phyloP scores from a whole-genome alignment of 2,329 filamentous ascomycete genomes.

The Cryoendolithus antarcticus region DNA sequence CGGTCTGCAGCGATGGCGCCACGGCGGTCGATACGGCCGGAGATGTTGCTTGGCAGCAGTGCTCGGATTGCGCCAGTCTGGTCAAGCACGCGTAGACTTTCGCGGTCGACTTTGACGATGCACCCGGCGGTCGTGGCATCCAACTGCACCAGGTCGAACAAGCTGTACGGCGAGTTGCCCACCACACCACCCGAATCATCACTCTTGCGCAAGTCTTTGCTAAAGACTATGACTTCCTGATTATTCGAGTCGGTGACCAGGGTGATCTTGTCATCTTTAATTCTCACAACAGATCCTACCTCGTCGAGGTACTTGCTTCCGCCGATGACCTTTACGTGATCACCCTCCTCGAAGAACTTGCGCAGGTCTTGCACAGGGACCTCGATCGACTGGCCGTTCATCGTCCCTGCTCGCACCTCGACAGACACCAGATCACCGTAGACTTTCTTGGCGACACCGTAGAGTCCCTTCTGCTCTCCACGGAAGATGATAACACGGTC shows the following conservation, averaged over 20 bases:
- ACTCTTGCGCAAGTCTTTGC: conserved; percentile 87
- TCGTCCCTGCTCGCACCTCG: conserved; percentile 62
- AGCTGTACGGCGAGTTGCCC: conserved; percentile 73
- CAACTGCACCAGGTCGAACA: conserved; percentile 88
- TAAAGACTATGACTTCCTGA: conserved; percentile 92
- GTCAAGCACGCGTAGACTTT: conserved; percentile 79
- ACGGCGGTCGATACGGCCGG: conserved; percentile 75
- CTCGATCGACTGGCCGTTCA: conserved; percentile 75
- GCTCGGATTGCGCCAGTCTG: conserved; percentile 76
- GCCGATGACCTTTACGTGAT: conserved; percentile 97
- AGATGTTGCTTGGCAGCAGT: conserved; percentile 80
- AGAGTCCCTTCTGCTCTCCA: conserved; percentile 85
- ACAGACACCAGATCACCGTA: conserved; percentile 88
- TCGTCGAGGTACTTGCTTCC: conserved; percentile 90
- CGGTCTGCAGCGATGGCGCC: conserved; percentile 77
- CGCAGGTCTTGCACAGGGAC: conserved; percentile 84
- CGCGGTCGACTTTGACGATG: conserved; percentile 88
- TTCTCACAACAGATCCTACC: conserved; percentile 92
- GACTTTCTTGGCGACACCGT: conserved; percentile 74
- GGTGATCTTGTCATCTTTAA: conserved; percentile 83
- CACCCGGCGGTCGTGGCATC: conserved; percentile 87
- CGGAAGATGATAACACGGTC: conserved; percentile 95
- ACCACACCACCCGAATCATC: conserved; percentile 82
- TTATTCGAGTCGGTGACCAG: conserved; percentile 86
- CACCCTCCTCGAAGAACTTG: conserved; percentile 84